These are phyloP conservation scores for Neurospora sublineolata DNA, from an alignment of 495 filamentous ascomycete genomes.

Conservation along the genomic window DNA sequence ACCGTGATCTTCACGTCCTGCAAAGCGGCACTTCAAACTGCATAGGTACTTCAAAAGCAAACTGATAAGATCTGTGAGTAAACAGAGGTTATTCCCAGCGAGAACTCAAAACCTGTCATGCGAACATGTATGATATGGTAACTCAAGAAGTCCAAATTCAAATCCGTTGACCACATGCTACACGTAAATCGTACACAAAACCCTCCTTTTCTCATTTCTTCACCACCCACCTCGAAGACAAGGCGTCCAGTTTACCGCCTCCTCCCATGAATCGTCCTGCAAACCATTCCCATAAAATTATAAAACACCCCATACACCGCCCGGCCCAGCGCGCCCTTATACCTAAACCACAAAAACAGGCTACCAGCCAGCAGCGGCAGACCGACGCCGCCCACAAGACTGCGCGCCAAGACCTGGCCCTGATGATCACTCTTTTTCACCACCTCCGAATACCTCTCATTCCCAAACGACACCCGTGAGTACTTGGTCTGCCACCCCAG, in stretches of 20 bases:
- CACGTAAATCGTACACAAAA: neutral
- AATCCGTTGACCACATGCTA: neutral
- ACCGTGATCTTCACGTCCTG: too few species aligned
- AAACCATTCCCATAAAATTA: neutral
- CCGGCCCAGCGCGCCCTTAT: conserved; percentile 8
- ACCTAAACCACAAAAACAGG: conserved; percentile 4
- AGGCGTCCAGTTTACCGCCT: neutral
- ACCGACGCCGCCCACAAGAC: conserved; percentile 16
- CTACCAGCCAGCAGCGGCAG: conserved; percentile 18
- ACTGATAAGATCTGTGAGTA: too few species aligned
- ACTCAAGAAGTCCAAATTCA: neutral
- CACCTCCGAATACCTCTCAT: conserved; percentile 81
- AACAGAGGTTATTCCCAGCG: neutral
- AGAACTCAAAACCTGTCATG: neutral
- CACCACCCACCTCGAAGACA: neutral
- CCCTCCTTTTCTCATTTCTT: neutral
- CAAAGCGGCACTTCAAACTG: too few species aligned
- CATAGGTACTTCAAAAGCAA: too few species aligned
- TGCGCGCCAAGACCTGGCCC: conserved; percentile 43
- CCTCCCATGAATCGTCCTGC: neutral
- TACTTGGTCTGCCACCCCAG: conserved; percentile 89
- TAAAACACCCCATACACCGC: conserved; percentile 3
- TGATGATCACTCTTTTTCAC: conserved; percentile 55
- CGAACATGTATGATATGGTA: neutral
- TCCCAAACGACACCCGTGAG: conserved; percentile 82